A percentile compares a stretch with the other conserved stretches of the same genome.
These are phyloP conservation scores for Mycena olivaceomarginata DNA, from an alignment of 768 basidiomycete genomes.

Conservation along the genomic window DNA sequence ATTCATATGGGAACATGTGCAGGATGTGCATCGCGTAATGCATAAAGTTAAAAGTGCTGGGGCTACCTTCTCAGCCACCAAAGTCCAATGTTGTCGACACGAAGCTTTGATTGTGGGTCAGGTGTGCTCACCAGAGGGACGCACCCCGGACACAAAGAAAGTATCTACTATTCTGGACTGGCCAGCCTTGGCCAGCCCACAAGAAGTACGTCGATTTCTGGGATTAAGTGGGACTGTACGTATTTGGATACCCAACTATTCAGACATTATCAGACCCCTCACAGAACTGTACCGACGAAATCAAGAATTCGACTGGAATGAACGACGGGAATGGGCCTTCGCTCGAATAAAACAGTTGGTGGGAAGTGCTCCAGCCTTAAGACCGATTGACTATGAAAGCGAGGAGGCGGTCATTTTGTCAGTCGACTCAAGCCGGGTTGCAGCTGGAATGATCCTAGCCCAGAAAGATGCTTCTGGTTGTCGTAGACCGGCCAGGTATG, in stretches of 20 bases:
- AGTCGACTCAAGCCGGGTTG: neutral
- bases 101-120: conserved; percentile 55
- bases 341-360: conserved; percentile 39
- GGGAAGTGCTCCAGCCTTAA: conserved; percentile 46
- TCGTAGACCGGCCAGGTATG: conserved; percentile 42
- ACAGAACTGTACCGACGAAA: conserved; percentile 41
- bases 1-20: conserved; percentile 47
- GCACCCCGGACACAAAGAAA: conserved; percentile 49
- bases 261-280: neutral
- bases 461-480: conserved; percentile 30
- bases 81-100: conserved; percentile 46
- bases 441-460: conserved; percentile 31
- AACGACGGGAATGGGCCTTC: conserved; percentile 47
- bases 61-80: neutral
- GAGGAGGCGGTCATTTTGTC: conserved; percentile 6
- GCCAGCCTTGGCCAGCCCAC: conserved; percentile 37
- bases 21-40: conserved; percentile 43
- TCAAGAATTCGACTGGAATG: conserved; percentile 52
- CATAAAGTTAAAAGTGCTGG: conserved; percentile 35
- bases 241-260: conserved; percentile 48
- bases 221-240: conserved; percentile 49
- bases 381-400: conserved; percentile 55
- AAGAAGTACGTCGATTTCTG: conserved; percentile 48
- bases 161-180: conserved; percentile 52
- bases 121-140: conserved; percentile 55